phyloP scores from a whole-genome alignment of 192 early-diverging fungal genomes.

The Dispira simplex region DNA sequence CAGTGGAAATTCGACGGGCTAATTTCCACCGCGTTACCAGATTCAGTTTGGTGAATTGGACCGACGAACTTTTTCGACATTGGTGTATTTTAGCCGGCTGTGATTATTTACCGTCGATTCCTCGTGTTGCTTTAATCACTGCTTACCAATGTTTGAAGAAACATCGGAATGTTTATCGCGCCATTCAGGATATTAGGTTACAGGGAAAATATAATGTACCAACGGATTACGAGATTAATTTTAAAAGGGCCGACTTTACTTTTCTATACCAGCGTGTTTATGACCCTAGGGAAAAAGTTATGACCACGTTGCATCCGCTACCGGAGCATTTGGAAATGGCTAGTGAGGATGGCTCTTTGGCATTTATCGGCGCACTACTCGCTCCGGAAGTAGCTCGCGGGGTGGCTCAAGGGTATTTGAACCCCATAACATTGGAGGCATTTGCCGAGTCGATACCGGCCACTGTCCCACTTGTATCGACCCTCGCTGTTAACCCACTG shows the following conservation, averaged over 20 bases:
- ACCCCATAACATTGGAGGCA: conserved; percentile 40
- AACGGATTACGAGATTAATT: conserved; percentile 48
- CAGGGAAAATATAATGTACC: conserved; percentile 31
- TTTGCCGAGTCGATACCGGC: conserved; percentile 12
- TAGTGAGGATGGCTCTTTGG: conserved; percentile 16
- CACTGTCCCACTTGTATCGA: neutral
- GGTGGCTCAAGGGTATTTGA: conserved; percentile 41
- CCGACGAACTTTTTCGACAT: conserved; percentile 43
- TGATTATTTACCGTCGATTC: conserved; percentile 77
- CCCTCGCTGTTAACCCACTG: neutral
- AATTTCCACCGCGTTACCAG: conserved; percentile 31
- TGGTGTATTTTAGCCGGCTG: conserved; percentile 98
- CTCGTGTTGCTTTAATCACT: conserved; percentile 74
- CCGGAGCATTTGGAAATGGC: conserved; percentile 22
- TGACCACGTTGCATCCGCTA: conserved; percentile 42
- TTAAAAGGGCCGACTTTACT: conserved; percentile 62
- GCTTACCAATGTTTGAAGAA: conserved; percentile 26
- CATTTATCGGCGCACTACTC: conserved; percentile 44
- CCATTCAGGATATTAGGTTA: conserved; percentile 13
- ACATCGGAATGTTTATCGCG: conserved; percentile 25
- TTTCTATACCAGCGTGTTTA: conserved; percentile 88
- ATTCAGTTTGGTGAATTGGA: conserved; percentile 41
- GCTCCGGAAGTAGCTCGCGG: conserved; percentile 29
- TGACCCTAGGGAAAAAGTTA: conserved; percentile 32
- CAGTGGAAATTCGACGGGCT: conserved; percentile 39